phyloP scores from a whole-genome alignment of 2,329 filamentous ascomycete genomes.

The Nectriaceae sp. region DNA sequence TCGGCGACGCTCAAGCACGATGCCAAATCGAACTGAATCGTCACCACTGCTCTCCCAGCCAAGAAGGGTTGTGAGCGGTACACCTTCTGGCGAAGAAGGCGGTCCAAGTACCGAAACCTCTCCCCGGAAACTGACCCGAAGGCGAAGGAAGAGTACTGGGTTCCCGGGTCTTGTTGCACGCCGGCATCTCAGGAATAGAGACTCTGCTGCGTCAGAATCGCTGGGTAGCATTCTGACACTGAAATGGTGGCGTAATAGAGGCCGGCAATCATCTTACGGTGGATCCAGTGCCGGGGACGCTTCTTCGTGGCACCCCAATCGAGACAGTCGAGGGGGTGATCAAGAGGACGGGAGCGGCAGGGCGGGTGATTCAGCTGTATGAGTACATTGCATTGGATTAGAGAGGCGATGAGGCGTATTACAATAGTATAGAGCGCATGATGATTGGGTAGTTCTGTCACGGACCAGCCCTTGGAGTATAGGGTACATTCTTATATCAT shows the following conservation, averaged over 20 bases:
- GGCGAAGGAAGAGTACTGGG: conserved; percentile 59
- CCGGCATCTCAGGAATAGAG: conserved; percentile 40
- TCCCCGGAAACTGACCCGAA: conserved; percentile 37
- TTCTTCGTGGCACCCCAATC: conserved; percentile 15
- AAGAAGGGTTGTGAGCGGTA: conserved; percentile 35
- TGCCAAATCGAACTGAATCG: conserved; percentile 44
- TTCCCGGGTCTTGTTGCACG: conserved; percentile 63
- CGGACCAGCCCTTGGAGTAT: conserved; percentile 6
- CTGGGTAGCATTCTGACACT: conserved; percentile 55
- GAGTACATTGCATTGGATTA: conserved; percentile 21
- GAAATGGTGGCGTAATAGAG: conserved; percentile 51
- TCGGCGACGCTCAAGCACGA: conserved; percentile 50
- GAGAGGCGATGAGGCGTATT: conserved; percentile 18
- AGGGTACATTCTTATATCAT: neutral
- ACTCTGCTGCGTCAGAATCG: conserved; percentile 49
- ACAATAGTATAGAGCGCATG: conserved; percentile 8
- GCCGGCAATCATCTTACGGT: conserved; percentile 21
- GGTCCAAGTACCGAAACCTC: conserved; percentile 33
- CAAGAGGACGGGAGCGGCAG: conserved; percentile 9
- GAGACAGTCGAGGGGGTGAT: conserved; percentile 25
- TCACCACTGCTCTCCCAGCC: conserved; percentile 41
- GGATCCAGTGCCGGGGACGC: conserved; percentile 20
- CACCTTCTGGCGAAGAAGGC: conserved; percentile 27
- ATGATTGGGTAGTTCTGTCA: conserved; percentile 12
- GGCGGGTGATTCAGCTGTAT: conserved; percentile 36